Percentiles rank a stretch among this genome's conserved stretches.
Conservation (phyloP, 352 stramenopile species). For the Pythium monospermum region DNA sequence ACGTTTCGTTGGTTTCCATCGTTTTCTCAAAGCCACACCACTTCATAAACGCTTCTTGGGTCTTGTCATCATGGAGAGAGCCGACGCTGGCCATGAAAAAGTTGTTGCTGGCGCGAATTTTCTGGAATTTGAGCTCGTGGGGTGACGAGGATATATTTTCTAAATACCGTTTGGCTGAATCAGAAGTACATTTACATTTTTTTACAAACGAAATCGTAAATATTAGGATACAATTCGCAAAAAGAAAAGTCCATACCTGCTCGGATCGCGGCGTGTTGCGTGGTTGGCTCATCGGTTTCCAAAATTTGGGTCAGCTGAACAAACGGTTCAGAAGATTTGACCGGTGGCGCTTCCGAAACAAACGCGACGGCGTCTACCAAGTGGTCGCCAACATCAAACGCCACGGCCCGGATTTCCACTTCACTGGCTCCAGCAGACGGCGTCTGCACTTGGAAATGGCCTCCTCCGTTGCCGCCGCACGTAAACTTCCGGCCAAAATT, state of each 20-base stretch:
- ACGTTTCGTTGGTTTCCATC: slow-evolving; percentile 27
- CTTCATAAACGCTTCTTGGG: slow-evolving; percentile 21
- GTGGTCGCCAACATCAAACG: slow-evolving; percentile 63
- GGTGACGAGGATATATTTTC: slow-evolving; percentile 56
- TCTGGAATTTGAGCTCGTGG: slow-evolving; percentile 56
- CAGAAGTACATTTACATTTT: no score
- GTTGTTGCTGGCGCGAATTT: slow-evolving; percentile 67
- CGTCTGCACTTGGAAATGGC: slow-evolving; percentile 36
- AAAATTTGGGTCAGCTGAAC: slow-evolving; percentile 4
- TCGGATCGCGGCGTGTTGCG: neutral
- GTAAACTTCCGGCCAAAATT: slow-evolving; percentile 54
- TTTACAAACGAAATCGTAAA: no score
- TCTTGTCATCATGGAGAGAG: neutral
- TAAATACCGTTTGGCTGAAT: slow-evolving; percentile 53
- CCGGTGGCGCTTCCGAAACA: slow-evolving; percentile 18
- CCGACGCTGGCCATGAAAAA: slow-evolving; percentile 60
- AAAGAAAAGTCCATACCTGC: slow-evolving; percentile 8
- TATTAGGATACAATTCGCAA: no score
- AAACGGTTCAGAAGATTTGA: neutral
- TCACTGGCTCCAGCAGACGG: slow-evolving; percentile 6
- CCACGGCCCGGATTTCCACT: slow-evolving; percentile 54
- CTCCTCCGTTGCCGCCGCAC: slow-evolving; percentile 58
- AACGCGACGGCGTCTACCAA: slow-evolving; percentile 54
- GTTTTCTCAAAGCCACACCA: slow-evolving; percentile 54
- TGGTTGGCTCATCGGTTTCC: neutral